Evolutionary conservation across 495 filamentous ascomycete genomes (phyloP).

Genomic region (Aspergillus ostianus): DNA sequence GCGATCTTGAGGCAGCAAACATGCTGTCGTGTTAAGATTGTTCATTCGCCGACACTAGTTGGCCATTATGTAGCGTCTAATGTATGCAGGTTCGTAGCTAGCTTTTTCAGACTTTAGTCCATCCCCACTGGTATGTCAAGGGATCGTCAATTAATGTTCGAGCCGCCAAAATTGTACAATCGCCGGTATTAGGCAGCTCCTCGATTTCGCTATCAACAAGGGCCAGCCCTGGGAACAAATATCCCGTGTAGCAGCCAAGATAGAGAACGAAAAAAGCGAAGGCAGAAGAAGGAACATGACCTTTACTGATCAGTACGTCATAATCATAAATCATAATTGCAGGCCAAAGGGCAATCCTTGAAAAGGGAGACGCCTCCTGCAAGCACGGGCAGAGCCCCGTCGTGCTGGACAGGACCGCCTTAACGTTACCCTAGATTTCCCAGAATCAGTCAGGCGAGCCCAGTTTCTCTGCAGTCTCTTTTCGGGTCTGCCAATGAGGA

Average conservation of each 20-base stretch:
- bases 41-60: not conserved
- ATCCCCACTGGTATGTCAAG: not conserved
- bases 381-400: not conserved
- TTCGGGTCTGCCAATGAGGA: not conserved
- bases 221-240: not conserved
- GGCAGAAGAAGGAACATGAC: not conserved
- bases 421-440: not conserved
- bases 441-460: not conserved
- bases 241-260: not conserved
- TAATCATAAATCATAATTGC: not conserved
- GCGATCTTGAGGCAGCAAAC: not conserved
- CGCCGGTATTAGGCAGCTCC: not conserved
- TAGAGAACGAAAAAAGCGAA: too few relatives aligned
- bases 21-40: not conserved
- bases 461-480: not conserved
- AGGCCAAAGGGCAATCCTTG: not conserved
- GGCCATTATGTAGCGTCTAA: not conserved
- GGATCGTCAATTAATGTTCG: not conserved
- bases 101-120: not conserved
- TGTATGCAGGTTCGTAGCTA: not conserved
- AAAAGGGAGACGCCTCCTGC: not conserved
- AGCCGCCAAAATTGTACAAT: not conserved
- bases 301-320: not conserved
- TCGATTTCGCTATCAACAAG: not conserved
- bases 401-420: not conserved